Conservation (phyloP, 2,329 filamentous ascomycete genomes). For the Epichloe sp. region DNA sequence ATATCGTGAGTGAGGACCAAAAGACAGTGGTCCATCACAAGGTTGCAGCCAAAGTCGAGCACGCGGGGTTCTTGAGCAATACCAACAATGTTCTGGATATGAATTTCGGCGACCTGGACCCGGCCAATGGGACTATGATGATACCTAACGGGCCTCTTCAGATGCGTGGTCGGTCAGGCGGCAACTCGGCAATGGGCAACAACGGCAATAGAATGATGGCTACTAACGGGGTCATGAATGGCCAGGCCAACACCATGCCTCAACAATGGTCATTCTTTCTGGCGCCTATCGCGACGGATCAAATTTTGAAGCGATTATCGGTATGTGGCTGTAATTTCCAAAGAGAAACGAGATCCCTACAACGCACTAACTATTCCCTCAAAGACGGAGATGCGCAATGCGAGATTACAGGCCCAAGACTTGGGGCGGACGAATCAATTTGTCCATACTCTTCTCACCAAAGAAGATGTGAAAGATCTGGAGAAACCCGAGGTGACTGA, state of each 20-base stretch:
- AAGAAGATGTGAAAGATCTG: slow-evolving; percentile 50
- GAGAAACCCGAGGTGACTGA: slow-evolving; percentile 39
- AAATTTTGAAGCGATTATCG: slow-evolving; percentile 60
- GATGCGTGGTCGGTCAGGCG: slow-evolving; percentile 56
- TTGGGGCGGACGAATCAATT: slow-evolving; percentile 73
- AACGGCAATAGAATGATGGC: slow-evolving; percentile 50
- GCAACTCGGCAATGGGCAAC: slow-evolving; percentile 47
- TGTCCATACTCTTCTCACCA: slow-evolving; percentile 60
- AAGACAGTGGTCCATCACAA: slow-evolving; percentile 98
- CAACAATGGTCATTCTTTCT: slow-evolving; percentile 78
- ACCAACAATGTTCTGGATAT: slow-evolving; percentile 71
- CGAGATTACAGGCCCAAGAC: slow-evolving; percentile 77
- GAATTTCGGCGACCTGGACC: slow-evolving; percentile 85
- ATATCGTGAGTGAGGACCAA: slow-evolving; percentile 97
- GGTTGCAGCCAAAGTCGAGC: slow-evolving; percentile 90
- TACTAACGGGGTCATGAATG: slow-evolving; percentile 30
- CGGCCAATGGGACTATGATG: slow-evolving; percentile 60
- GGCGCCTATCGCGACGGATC: slow-evolving; percentile 81
- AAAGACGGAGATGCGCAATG: slow-evolving; percentile 75
- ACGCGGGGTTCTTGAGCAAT: slow-evolving; percentile 70
- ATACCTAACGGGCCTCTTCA: slow-evolving; percentile 56
- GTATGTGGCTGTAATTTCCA: slow-evolving; percentile 13
- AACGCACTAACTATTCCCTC: not conserved
- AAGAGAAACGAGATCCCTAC: not conserved
- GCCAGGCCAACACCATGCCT: slow-evolving; percentile 44